These are phyloP conservation scores for Suhomyces kilbournensis DNA, from an alignment of 805 yeast genomes.

Conservation along the genomic window DNA sequence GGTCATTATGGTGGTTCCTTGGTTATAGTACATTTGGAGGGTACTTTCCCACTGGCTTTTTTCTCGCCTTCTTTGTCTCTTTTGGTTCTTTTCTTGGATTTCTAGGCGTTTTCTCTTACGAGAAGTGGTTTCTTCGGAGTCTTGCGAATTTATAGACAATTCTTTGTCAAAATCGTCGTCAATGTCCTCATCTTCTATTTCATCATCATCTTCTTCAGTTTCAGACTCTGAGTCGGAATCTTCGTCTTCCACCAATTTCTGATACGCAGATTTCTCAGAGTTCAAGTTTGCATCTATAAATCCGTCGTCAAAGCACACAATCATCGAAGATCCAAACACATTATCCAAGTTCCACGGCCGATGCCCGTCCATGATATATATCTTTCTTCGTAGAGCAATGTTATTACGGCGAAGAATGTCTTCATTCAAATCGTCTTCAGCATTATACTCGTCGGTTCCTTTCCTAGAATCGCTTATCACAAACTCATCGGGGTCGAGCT, in stretches of 20 bases:
- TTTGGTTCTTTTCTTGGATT: conserved; percentile 23
- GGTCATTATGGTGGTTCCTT: conserved; percentile 74
- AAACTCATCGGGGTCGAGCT: conserved; percentile 55
- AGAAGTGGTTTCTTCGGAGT: conserved; percentile 21
- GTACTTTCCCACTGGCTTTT: conserved; percentile 48
- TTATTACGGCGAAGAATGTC: conserved; percentile 16
- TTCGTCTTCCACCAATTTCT: conserved; percentile 41
- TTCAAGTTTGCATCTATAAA: conserved; percentile 55
- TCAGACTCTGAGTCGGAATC: conserved; percentile 34
- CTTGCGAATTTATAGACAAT: conserved; percentile 18
- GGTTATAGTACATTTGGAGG: conserved; percentile 74
- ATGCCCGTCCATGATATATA: conserved; percentile 86
- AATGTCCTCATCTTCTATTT: conserved; percentile 24
- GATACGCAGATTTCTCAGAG: conserved; percentile 62
- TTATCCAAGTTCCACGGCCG: conserved; percentile 97
- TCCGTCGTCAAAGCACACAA: conserved; percentile 88
- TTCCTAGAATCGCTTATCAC: conserved; percentile 26
- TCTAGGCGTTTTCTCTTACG: conserved; percentile 32
- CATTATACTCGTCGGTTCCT: background rate
- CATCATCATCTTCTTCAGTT: conserved; percentile 32
- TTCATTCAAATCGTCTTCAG: conserved; percentile 19
- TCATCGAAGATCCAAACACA: conserved; percentile 74
- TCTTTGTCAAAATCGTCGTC: conserved; percentile 13
- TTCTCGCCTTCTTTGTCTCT: conserved; percentile 38
- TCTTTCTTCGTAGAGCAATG: conserved; percentile 45